Conservation (phyloP, 192 early-diverging fungal species). For the Coemansia sp. region DNA sequence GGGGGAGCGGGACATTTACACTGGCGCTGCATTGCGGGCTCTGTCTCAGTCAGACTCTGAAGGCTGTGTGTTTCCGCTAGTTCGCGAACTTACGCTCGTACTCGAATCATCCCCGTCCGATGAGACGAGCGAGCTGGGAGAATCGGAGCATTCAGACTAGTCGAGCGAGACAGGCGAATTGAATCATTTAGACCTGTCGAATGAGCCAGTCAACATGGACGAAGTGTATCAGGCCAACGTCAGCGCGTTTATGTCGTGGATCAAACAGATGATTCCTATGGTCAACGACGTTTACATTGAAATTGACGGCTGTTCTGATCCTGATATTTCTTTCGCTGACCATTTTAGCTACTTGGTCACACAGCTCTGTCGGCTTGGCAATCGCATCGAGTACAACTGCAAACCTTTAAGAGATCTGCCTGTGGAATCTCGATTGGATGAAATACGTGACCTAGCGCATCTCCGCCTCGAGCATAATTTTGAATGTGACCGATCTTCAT, state of each 20-base stretch:
- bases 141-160: neutral
- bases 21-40: neutral
- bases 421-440: neutral
- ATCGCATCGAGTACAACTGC: neutral
- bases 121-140: neutral
- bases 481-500: neutral
- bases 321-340: neutral
- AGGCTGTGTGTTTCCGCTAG: neutral
- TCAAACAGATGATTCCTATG: neutral
- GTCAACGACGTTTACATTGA: neutral
- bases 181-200: too few relatives aligned
- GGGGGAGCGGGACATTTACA: neutral
- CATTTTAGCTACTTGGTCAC: neutral
- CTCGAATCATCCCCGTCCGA: neutral
- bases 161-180: too few relatives aligned
- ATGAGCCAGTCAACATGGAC: neutral
- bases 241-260: neutral
- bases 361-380: neutral
- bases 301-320: neutral
- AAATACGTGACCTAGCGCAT: too few relatives aligned
- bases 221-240: neutral
- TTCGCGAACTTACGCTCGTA: neutral
- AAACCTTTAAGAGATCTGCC: neutral
- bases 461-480: neutral
- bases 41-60: neutral